Evolutionary conservation across 2,329 filamentous ascomycete genomes (phyloP).

Genomic region (Epichloe typhina): DNA sequence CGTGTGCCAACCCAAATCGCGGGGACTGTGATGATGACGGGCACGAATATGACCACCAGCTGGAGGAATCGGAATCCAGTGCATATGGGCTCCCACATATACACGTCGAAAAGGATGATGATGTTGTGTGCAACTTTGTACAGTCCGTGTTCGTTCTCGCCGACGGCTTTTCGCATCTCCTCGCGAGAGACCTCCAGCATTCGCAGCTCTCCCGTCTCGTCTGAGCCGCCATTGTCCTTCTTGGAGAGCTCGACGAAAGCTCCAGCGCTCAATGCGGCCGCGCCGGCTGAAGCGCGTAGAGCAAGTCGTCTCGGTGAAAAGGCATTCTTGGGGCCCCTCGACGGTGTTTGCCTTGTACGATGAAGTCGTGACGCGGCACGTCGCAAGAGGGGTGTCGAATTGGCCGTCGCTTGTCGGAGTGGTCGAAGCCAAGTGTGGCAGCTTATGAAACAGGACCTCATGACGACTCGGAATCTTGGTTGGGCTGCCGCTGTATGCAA

Average conservation of each 20-base stretch:
- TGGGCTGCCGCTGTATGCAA: slow-evolving; percentile 1
- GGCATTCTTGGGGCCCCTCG: slow-evolving; percentile 7
- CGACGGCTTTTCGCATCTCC: slow-evolving; percentile 60
- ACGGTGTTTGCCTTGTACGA: slow-evolving; percentile 14
- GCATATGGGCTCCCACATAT: slow-evolving; percentile 72
- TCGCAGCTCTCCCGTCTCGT: slow-evolving; percentile 62
- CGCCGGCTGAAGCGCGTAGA: slow-evolving; percentile 28
- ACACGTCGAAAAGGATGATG: slow-evolving; percentile 55
- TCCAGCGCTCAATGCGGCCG: slow-evolving; percentile 35
- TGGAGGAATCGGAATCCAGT: slow-evolving; percentile 84
- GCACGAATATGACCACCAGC: slow-evolving; percentile 77
- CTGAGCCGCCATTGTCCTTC: slow-evolving; percentile 33
- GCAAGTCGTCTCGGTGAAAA: slow-evolving; percentile 13
- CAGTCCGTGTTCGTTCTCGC: slow-evolving; percentile 47
- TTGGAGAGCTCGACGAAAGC: slow-evolving; percentile 47
- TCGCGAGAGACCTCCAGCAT: slow-evolving; percentile 75
- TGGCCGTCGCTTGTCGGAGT: slow-evolving; percentile 16
- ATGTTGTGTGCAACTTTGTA: slow-evolving; percentile 43
- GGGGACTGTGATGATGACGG: slow-evolving; percentile 70
- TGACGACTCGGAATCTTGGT: slow-evolving; percentile 20
- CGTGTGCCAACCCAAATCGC: slow-evolving; percentile 65
- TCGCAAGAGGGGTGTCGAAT: slow-evolving; percentile 9
- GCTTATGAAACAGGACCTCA: slow-evolving; percentile 31
- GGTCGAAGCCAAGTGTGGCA: slow-evolving; percentile 31
- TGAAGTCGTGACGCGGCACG: slow-evolving; percentile 15